phyloP scores from a whole-genome alignment of 306 rosid genomes.

The Aeschynomene evenia region DNA sequence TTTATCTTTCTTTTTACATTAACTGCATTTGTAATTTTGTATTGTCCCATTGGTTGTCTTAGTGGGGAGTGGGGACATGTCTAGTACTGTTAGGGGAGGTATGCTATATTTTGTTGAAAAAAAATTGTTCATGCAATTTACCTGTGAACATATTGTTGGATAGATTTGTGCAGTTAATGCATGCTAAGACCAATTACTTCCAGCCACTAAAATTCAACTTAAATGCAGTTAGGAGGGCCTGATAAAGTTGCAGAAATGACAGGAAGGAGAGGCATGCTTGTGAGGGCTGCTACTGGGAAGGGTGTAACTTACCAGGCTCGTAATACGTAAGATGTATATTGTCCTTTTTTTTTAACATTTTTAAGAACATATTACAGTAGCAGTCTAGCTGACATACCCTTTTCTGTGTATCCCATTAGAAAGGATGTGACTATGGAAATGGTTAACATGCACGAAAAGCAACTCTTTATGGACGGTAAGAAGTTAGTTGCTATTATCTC shows the following conservation, averaged over 20 bases:
- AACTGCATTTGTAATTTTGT: neutral
- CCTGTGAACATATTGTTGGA: neutral
- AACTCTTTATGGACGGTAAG: constrained; percentile 96
- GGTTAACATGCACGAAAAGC: constrained; percentile 99
- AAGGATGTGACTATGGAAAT: constrained; percentile 96
- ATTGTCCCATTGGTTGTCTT: neutral
- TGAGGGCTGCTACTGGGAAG: constrained; percentile 86
- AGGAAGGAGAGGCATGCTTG: constrained; percentile 99
- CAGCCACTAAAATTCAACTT: constrained; percentile 15
- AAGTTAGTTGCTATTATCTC: constrained; percentile 93
- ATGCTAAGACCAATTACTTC: constrained; percentile 15
- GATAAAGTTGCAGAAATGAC: constrained; percentile 96
- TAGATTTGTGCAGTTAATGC: constrained; percentile 3
- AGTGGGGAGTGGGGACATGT: neutral
- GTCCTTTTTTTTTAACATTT: constrained; percentile 8
- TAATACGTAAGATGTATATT: constrained; percentile 72
- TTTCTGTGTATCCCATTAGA: constrained; percentile 45
- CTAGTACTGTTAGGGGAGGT: neutral
- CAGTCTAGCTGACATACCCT: constrained; percentile 13
- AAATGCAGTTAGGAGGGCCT: constrained; percentile 90
- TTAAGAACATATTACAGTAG: neutral
- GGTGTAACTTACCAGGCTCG: constrained; percentile 98
- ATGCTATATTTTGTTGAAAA: neutral
- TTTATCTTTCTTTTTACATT: neutral
- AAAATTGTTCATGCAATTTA: neutral